Evolutionary conservation across 352 stramenopile genomes (phyloP), one percentile per base, ranked within the genome.

Genomic region (Phytophthora aleatoria): DNA sequence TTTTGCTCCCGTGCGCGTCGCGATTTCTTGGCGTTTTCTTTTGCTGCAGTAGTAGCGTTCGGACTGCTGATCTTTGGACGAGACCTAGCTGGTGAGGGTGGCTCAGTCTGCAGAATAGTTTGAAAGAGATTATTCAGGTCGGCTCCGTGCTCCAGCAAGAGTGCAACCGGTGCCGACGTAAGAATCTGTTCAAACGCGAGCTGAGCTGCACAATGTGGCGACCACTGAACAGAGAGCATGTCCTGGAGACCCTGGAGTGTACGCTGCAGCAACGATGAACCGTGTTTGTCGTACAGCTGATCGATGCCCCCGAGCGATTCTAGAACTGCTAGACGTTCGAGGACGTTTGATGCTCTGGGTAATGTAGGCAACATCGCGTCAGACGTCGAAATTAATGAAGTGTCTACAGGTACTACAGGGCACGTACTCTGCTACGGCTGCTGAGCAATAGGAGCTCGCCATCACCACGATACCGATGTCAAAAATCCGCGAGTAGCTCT

Each of bases 191-290:
- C 68, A 12, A 80, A 38, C 9, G 64, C 48, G 28, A 79, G 50
- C 30, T 85, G 80, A 8, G 71, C 53, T 1, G 52, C n/a, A 30
- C 67, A 57, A 3, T 58, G 12, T 3, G 36, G 45, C 8, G 69
- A 76, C 80, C 80, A 89, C 41, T 84, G 77, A 0, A 80, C 59
- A 7, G 44, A 60, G 26, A 76, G 63, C 38, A 74, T 71, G 13
- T 15, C 45, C 7, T 58, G 44, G 8, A 84, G 61, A 13, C 71
- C 61, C 3, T 26, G 45, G 0, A 67, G n/a, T 5, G 58, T 38
- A 1, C 67, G 64, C 5, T 61, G 33, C 12, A 85, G 61, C 33
- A 75, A 67, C 12, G 28, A 44, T 11, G 64, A 44, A 35, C 74
- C 73, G 27, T 78, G 71, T n/a, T 66, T 67, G 31, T 61, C 64